Conservation (phyloP, 805 yeast genomes). For the Ogataea henricii region DNA sequence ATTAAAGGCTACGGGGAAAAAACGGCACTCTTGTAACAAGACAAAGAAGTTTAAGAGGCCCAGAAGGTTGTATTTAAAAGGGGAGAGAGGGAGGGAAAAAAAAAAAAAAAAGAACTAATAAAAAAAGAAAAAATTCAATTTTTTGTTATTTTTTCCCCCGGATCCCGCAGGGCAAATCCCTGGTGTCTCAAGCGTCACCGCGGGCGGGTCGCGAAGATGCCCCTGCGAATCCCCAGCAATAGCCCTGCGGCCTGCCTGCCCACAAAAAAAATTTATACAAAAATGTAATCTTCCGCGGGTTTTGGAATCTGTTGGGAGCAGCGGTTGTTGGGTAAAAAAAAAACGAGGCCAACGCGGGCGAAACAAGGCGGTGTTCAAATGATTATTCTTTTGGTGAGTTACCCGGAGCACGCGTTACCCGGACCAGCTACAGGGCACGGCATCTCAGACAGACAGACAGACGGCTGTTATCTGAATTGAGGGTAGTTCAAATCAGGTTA, state of each 20-base stretch:
- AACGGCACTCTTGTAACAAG: neutral
- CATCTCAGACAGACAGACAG: too few species aligned
- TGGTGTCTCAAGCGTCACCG: too few species aligned
- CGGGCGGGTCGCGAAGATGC: too few species aligned
- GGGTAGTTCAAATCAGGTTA: too few species aligned
- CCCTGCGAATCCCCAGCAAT: too few species aligned
- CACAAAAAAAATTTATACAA: neutral
- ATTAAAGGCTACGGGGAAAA: neutral
- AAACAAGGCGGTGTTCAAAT: neutral
- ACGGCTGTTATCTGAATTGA: too few species aligned
- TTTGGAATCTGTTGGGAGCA: neutral
- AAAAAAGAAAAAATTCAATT: neutral
- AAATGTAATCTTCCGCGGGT: neutral
- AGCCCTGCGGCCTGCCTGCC: too few species aligned
- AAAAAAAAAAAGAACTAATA: neutral
- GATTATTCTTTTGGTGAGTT: too few species aligned
- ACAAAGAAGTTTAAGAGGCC: neutral
- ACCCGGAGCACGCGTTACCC: too few species aligned
- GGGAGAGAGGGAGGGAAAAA: constrained; percentile 1
- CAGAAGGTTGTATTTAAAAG: neutral
- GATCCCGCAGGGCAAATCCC: too few species aligned
- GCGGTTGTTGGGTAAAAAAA: constrained; percentile 2
- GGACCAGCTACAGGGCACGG: too few species aligned
- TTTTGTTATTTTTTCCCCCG: too few species aligned
- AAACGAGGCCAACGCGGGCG: neutral